phyloP scores from a whole-genome alignment of 305 asterid species.

The Fraxinus xanthoxyloides region DNA sequence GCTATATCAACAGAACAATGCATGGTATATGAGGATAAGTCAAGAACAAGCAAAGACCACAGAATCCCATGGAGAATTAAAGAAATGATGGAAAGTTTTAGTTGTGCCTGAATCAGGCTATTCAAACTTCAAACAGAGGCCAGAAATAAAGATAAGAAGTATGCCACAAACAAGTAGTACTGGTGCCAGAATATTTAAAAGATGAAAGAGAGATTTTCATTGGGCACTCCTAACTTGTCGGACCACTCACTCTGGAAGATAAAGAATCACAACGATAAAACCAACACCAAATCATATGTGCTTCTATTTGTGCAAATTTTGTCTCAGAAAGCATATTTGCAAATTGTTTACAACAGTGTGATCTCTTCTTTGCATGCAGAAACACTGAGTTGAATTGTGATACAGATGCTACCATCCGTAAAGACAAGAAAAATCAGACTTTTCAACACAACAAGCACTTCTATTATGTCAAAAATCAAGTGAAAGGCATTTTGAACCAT shows the following conservation, averaged over 20 bases:
- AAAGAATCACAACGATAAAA: neutral
- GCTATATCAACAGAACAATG: neutral
- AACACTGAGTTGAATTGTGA: neutral
- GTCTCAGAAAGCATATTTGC: neutral
- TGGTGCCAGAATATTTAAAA: neutral
- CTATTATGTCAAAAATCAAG: slow-evolving; percentile 1
- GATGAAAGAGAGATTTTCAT: neutral
- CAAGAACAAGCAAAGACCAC: neutral
- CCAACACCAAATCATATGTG: neutral
- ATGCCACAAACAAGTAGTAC: neutral
- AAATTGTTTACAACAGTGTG: neutral
- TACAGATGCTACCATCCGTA: too few species aligned
- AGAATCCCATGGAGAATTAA: neutral
- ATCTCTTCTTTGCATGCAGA: neutral
- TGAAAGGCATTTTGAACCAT: slow-evolving; percentile 28
- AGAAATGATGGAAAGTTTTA: neutral
- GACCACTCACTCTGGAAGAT: neutral
- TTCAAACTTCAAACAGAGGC: neutral
- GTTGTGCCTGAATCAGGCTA: neutral
- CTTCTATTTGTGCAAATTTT: neutral
- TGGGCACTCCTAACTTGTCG: neutral
- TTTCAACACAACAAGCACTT: neutral
- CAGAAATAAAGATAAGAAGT: neutral
- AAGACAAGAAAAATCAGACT: neutral
- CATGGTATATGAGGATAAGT: neutral